Evolutionary conservation across 805 yeast species (phyloP), one percentile per base, ranked within the genome.

Genomic region (Saccharomycopsis capsularis): DNA sequence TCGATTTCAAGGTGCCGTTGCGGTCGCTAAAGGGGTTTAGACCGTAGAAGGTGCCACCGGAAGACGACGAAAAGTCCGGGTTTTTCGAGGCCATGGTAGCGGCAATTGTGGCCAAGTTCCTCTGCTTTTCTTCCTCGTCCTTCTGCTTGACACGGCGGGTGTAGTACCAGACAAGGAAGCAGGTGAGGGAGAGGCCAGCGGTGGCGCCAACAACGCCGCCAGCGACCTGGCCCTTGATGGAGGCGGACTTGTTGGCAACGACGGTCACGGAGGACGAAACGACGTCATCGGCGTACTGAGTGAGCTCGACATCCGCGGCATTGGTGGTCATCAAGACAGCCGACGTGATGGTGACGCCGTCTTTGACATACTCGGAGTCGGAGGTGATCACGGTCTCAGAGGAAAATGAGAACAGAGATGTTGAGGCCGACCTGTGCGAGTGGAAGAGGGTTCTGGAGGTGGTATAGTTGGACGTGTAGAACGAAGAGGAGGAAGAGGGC

Each of bases 141-240:
- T 50, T 53, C 35, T 50, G 51, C 40, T 51, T 53, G 21, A 53
- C 54, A 25, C 53, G 46, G 24, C 51, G 32, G 4, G 53, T 50
- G 44, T 53, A 53, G 41, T 50, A 53, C 54, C 53, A 53, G 3
- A 53, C 53, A 3, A 53, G 35, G 16, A 48, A 47, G 16, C 52
- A 44, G 37, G 50, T 53, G 21, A 50, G 13, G 4, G 56, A 47
- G 18, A 53, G 39, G 24, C 56, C 56, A 4, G 56, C 51, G 25
- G 46, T 37, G 21, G 50, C 53, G n/a, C 56, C 56, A 25, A 53
- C 56, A 15, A 53, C 53, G 9, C 56, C 56, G 15, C 56, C 56
- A 3, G 54, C 56, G 16, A 50, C 53, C 32, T 51, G 51, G 13
- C 18, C 23, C 23, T 37, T 48, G 16, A 48, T 46, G 29, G 34